Base-by-base conservation (phyloP, 140 eudicot species). In the Erigeron philadelphicus region DNA sequence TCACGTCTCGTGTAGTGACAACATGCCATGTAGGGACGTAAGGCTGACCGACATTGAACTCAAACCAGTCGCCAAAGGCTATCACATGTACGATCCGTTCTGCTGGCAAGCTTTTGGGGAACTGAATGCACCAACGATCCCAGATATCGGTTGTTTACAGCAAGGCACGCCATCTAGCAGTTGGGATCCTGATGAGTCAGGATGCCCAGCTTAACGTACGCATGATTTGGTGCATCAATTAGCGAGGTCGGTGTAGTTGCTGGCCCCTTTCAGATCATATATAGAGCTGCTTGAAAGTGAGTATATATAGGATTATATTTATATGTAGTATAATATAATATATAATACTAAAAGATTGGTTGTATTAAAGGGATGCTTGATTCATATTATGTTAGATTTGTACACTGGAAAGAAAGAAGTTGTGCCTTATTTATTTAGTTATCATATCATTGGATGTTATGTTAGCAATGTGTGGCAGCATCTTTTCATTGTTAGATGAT, bases 61-160 rank as follows among this genome's bases (percentile, higher is more conserved):
- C 46, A 74, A 80, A 72, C 96, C 98, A 25, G 42, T 38, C 48
- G 86, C 85, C 69, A 87, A 81, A 76, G 77, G 74, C 19, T 84
- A 86, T 66, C 96, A 83, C 64, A 65, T 88, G 82, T 82, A 82
- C 46, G 90, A 84, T 70, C 89, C 96, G 0, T 92, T 48, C 64
- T 92, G 98, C 47, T 92, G 96, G 96, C 85, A 84, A 47, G 81
- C 92, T 16, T 92, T 82, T 75, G 98, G 98, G 65, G 86, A 86
- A 72, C 61, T 88, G 12, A 80, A 72, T 44, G 60, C 95, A 25
- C 84, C 88, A 0, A 84, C 95, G 3, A 44, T 80, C 18, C 98
- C 98, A 38, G 80, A 87, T 9, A 79, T 92, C 18, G 74, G 44
- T 46, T 92, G 98, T 60, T 72, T 92, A 57, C 90, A 86, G 40